Evolutionary conservation across 805 yeast species (phyloP), one percentile per base, ranked within the genome.

Genomic region (Candida jianshihensis): DNA sequence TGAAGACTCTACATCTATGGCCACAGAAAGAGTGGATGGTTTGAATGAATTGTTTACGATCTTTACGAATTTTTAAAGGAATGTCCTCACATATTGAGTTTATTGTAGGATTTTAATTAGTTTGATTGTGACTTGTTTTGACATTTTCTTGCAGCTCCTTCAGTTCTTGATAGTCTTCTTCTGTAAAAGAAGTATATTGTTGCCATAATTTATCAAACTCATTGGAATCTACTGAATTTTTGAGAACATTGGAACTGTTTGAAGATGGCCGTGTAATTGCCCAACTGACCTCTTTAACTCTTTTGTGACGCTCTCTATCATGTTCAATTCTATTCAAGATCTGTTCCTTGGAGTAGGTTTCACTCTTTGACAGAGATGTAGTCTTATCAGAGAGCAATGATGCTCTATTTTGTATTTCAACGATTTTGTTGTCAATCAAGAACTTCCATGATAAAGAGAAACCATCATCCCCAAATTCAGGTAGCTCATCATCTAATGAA

Each of bases 261-360:
- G 47, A 66, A 12, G 57, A 56, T 1, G 70, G 64, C 40, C 84
- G 59, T 22, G 66, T 68, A 1, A 81, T 76, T 9, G 78, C 70
- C 95, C 96, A 87, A 17, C 78, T 65, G 10, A 71, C 74, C 50
- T 90, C 97, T 48, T 89, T 87, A 12, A 82, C 73, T 44, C 84
- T 71, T 54, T 90, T 90, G 51, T 86, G 88, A 39, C 95, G 66
- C 55, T 90, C 98, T 47, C 98, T 66, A 55, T 90, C 97, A 43
- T 81, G 89, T 54, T 90, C 97, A 80, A 90, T 87, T 41, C 97
- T 64, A 26, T 75, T 70, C 14, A 87, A 54, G 14, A 84, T 76
- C 46, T 81, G 86, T 32, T 75, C 70, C 24, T 53, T 53, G 1
- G 67, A 47, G 19, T 63, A 43, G 7, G 9, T 17, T 28, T 13